Conservation (phyloP, 192 early-diverging fungal genomes). For the Backusella tarrabulga region DNA sequence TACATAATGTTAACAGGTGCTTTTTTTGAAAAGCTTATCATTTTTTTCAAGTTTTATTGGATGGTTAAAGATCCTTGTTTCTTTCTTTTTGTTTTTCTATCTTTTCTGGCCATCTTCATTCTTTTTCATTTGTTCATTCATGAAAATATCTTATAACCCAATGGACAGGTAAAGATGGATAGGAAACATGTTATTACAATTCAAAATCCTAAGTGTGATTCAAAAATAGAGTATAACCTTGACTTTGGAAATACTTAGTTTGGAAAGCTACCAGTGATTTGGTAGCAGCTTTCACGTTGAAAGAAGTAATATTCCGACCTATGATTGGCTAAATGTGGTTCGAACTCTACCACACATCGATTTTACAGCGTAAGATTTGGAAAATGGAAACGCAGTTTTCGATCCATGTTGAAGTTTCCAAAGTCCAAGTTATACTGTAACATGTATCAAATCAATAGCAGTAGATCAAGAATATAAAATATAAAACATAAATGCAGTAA, state of each 20-base stretch:
- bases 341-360: too few relatives aligned
- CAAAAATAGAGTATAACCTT: not conserved
- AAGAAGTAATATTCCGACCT: too few relatives aligned
- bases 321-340: too few relatives aligned
- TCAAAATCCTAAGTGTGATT: not conserved
- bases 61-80: not conserved
- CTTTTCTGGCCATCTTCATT: not conserved
- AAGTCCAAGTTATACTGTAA: not conserved
- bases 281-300: too few relatives aligned
- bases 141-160: too few relatives aligned
- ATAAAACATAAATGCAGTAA: not conserved
- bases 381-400: too few relatives aligned
- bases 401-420: too few relatives aligned
- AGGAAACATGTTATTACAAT: not conserved
- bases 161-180: not conserved
- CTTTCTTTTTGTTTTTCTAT: not conserved
- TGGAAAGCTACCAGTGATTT: too few relatives aligned
- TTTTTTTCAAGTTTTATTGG: too few relatives aligned
- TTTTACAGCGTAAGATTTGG: too few relatives aligned
- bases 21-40: too few relatives aligned
- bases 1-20: not conserved
- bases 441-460: not conserved
- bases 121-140: not conserved
- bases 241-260: too few relatives aligned
- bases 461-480: not conserved